Percentiles rank a stretch among this genome's conserved stretches.
phyloP scores from a whole-genome alignment of 441 rosid genomes.

The Populus hybrid region DNA sequence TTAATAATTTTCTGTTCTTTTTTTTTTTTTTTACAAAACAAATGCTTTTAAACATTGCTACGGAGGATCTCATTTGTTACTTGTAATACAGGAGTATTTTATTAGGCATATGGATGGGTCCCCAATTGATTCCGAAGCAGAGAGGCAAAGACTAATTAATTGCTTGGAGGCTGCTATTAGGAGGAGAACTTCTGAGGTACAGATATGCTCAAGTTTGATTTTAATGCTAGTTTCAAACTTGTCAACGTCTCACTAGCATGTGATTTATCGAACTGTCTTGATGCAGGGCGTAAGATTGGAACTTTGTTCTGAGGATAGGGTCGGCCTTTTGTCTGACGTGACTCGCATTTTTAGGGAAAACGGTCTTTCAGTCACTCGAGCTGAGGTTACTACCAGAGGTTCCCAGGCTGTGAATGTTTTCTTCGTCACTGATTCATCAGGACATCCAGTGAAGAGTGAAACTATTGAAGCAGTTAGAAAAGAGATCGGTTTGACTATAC shows the following conservation, averaged over 20 bases:
- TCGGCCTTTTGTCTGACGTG: slow-evolving; percentile 81
- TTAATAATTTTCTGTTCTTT: slow-evolving; percentile 7
- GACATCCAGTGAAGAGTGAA: slow-evolving; percentile 51
- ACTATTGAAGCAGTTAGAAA: slow-evolving; percentile 64
- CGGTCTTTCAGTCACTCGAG: slow-evolving; percentile 79
- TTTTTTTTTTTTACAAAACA: not conserved
- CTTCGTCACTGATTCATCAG: slow-evolving; percentile 66
- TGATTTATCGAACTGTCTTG: slow-evolving; percentile 7
- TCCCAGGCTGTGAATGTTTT: slow-evolving; percentile 72
- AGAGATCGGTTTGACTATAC: slow-evolving; percentile 60
- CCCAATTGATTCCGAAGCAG: slow-evolving; percentile 91
- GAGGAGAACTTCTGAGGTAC: slow-evolving; percentile 82
- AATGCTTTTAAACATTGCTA: not conserved
- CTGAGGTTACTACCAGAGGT: slow-evolving; percentile 86
- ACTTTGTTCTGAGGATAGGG: slow-evolving; percentile 76
- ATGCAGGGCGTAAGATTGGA: slow-evolving; percentile 83
- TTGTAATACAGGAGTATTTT: slow-evolving; percentile 66
- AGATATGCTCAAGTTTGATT: not conserved
- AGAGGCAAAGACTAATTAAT: slow-evolving; percentile 78
- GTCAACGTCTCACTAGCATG: not conserved
- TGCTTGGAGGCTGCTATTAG: slow-evolving; percentile 95
- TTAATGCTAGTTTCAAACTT: slow-evolving; percentile 8
- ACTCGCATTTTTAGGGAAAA: slow-evolving; percentile 93
- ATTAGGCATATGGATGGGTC: slow-evolving; percentile 88
- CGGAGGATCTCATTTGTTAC: slow-evolving; percentile 10